Evolutionary conservation across 805 yeast genomes (phyloP), one percentile per base, ranked within the genome.

Genomic region (Metschnikowia vanudenii): DNA sequence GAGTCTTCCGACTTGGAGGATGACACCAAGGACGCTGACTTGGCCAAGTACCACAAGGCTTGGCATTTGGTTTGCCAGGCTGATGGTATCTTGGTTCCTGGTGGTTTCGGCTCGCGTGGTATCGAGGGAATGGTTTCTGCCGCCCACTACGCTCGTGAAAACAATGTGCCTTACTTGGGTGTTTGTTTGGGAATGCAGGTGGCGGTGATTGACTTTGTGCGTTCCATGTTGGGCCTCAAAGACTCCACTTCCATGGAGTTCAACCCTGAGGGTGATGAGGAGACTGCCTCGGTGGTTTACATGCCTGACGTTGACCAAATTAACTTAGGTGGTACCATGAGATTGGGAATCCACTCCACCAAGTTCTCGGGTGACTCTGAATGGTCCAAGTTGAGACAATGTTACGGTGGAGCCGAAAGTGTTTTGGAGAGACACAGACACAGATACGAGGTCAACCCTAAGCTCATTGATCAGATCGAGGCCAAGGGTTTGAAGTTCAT

Each of bases 241-340:
- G 78, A 77, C 43, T 84, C 95, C 43, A 84, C 84, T 39, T 88
- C 96, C 22, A 82, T 84, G 69, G 98, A 92, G 73, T 88, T 92
- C 62, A 80, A 79, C 54, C 78, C 82, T 19, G 73, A 75, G n/a
- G 62, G 80, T 42, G 71, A 77, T 34, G 86, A 84, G 46, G 78
- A 74, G 29, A 77, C 79, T 45, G 84, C 89, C 16, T 80, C 89
- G 43, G 95, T 94, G 49, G 88, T 94, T 40, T 94, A 89, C 75
- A 94, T 94, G 99, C 99, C 99, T 37, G 99, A 94, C 69, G 90
- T 92, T 52, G 96, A 90, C 70, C 92, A 90, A 74, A 83, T 86
- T 58, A 89, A 88, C 66, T 79, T 94, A 75, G 99, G 99, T 54
- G 99, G 99, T 57, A 92, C 98, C 42, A 94, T 94, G 99, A 85